Base-by-base conservation (phyloP, 2,329 filamentous ascomycete genomes). In the Cercospora janseana region DNA sequence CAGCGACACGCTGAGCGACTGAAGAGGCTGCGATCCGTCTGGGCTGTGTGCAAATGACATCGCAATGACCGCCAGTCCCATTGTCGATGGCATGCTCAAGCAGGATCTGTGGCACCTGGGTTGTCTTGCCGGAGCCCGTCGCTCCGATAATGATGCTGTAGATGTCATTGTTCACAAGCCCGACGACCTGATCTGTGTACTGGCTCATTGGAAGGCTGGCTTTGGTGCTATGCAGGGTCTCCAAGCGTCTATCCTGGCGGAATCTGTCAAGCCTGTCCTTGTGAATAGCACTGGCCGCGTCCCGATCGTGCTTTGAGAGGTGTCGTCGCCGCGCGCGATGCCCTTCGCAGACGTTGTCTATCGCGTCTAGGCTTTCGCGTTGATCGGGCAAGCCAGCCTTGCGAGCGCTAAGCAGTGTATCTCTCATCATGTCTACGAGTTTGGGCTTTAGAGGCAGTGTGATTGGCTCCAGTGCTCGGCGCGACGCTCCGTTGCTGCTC, bases 101-200 rank as follows among this genome's bases (percentile, higher is more conserved):
- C 20, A 79, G 52, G n/a, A 79, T 75, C 53, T 79, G 77, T n/a
- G 77, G 75, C 6, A 79, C 68, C 60, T 79, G 77, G 4, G 75
- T 77, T 41, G 63, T 72, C 58, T 77, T 77, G 15, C 75, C 74
- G 35, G 70, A 72, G 2, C 73, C 74, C 31, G 73, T 74, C 20
- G 72, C 69, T 13, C 72, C 74, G 40, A 72, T 66, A 49, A 78
- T 67, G 38, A 78, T 72, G 55, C 69, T 73, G 58, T 72, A 74
- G 0, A 63, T 59, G 46, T 74, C 66, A 6, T 67, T 62, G 5
- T 69, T 62, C 13, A 77, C 63, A 20, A 46, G 31, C 12, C 46
- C 44, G 18, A 46, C 26, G 32, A 50, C 46, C 12, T 46, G 51
- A 15, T 35, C 24, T 13, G 40, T 28, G 24, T 45, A 48, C 7